Conservation (phyloP, 495 filamentous ascomycete species). For the Tirmania nivea region DNA sequence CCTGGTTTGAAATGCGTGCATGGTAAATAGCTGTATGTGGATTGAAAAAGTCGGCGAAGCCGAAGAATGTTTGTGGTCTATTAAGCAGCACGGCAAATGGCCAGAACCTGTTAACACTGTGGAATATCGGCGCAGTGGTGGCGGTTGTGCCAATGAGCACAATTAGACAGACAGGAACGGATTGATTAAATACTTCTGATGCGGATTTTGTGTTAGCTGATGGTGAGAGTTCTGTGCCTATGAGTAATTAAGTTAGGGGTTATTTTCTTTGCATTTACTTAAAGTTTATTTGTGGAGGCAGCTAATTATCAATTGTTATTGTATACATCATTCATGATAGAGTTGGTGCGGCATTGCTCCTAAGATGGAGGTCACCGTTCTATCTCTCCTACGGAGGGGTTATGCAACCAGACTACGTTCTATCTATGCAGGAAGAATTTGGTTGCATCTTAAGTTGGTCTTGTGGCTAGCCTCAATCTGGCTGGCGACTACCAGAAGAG, state of each 20-base stretch:
- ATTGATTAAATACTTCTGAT: not conserved
- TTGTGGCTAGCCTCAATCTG: no score
- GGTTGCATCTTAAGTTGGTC: no score
- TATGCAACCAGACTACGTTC: no score
- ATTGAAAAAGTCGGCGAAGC: not conserved
- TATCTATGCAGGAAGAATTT: no score
- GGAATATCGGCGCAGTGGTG: not conserved
- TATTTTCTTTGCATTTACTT: not conserved
- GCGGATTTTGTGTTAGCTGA: not conserved
- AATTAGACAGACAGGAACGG: not conserved
- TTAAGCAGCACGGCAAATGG: not conserved
- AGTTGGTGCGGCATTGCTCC: not conserved
- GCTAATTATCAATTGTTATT: not conserved
- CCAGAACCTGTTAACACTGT: not conserved
- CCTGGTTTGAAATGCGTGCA: no score
- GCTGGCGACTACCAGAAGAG: no score
- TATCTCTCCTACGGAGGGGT: no score
- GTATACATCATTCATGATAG: not conserved
- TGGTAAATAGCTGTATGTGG: no score
- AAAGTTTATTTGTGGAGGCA: not conserved
- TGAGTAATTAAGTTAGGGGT: not conserved
- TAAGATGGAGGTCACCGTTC: no score
- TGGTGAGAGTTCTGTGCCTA: not conserved
- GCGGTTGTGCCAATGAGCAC: not conserved
- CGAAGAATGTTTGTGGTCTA: not conserved